These are phyloP conservation scores for Gliomastix tumulicola DNA, from an alignment of 2,329 filamentous ascomycete species.

Conservation along the genomic window DNA sequence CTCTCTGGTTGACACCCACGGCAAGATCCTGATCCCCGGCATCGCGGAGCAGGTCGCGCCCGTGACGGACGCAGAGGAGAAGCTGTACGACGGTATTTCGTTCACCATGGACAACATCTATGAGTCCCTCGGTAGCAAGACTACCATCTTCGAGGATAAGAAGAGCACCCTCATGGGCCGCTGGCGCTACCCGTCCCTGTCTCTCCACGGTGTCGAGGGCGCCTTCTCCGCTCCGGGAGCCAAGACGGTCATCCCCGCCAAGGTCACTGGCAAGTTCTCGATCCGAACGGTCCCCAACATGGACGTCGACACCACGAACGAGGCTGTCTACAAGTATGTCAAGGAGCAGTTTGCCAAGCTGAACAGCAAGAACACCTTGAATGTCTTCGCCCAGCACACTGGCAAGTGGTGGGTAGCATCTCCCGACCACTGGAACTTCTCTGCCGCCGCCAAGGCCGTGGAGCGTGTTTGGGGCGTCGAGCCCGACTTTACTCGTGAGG, in stretches of 20 bases:
- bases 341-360: slow-evolving; percentile 81
- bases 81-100: slow-evolving; percentile 80
- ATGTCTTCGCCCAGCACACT: slow-evolving; percentile 75
- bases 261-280: slow-evolving; percentile 96
- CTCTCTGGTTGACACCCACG: slow-evolving; percentile 79
- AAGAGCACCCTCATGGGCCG: slow-evolving; percentile 90
- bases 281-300: slow-evolving; percentile 97
- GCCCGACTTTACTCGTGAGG: slow-evolving; percentile 93
- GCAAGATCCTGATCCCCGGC: slow-evolving; percentile 91
- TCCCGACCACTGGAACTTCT: slow-evolving; percentile 98
- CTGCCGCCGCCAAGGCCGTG: slow-evolving; percentile 89
- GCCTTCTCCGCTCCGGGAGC: slow-evolving; percentile 89
- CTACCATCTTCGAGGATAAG: slow-evolving; percentile 81
- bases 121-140: slow-evolving; percentile 84
- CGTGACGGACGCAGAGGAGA: slow-evolving; percentile 76
- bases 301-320: slow-evolving; percentile 86
- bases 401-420: slow-evolving; percentile 99
- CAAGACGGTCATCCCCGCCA: slow-evolving; percentile 97
- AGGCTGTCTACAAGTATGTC: slow-evolving; percentile 76
- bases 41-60: slow-evolving; percentile 90
- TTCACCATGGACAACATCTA: slow-evolving; percentile 97
- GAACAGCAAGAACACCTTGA: slow-evolving; percentile 84
- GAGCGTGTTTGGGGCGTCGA: slow-evolving; percentile 89
- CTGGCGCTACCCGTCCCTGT: slow-evolving; percentile 92
- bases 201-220: slow-evolving; percentile 89